Evolutionary conservation across 2,329 filamentous ascomycete genomes (phyloP).

Genomic region (Leptographium wingfieldii): DNA sequence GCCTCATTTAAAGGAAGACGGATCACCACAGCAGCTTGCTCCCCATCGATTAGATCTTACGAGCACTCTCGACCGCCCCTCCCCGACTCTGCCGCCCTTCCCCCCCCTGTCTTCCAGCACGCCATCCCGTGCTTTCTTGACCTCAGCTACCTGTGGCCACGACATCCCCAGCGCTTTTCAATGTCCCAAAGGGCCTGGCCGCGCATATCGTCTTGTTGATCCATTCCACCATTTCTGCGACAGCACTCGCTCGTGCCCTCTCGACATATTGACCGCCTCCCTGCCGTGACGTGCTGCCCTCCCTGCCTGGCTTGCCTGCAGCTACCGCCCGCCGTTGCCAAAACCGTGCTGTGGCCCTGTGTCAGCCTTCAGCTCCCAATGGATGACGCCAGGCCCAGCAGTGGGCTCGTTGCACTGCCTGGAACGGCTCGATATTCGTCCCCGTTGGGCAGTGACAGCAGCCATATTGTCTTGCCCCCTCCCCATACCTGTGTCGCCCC

Average conservation of each 20-base stretch:
- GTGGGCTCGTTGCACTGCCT: constrained; percentile 4
- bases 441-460: not conserved
- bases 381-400: constrained; percentile 10
- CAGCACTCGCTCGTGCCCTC: not conserved
- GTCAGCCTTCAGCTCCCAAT: constrained; percentile 2
- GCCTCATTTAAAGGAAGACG: not conserved
- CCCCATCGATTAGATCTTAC: not conserved
- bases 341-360: not conserved
- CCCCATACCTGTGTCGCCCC: not conserved
- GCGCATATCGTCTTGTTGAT: not conserved
- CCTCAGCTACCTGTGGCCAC: constrained; percentile 5
- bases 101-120: constrained; percentile 7
- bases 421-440: not conserved
- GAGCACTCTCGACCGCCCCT: not conserved
- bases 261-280: not conserved
- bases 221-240: not conserved
- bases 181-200: constrained; percentile 5
- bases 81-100: not conserved
- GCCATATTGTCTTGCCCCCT: not conserved
- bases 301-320: not conserved
- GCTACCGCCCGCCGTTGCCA: not conserved
- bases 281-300: not conserved
- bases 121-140: constrained; percentile 9
- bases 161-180: not conserved
- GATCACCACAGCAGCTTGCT: no score